Conservation (phyloP, 805 yeast species). For the Middelhovenomyces tepae region DNA sequence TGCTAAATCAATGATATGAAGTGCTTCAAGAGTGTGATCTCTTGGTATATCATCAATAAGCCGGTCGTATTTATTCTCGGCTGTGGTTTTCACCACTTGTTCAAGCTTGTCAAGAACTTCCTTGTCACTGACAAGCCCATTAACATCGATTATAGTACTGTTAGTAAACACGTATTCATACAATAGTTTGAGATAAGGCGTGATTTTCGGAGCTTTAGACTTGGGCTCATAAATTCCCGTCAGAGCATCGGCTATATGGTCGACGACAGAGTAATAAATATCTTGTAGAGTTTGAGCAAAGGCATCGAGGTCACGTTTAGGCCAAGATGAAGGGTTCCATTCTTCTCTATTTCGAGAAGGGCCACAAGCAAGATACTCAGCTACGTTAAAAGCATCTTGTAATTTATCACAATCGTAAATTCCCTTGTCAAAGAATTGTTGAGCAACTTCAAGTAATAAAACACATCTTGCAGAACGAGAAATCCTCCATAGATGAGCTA, state of each 20-base stretch:
- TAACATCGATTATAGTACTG: constrained; percentile 35
- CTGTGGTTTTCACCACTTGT: constrained; percentile 30
- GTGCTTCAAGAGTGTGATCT: constrained; percentile 42
- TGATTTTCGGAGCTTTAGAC: constrained; percentile 47
- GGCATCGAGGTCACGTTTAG: constrained; percentile 38
- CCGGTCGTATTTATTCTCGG: constrained; percentile 37
- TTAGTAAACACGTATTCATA: constrained; percentile 39
- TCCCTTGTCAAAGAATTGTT: constrained; percentile 25
- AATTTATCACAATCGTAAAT: constrained; percentile 24
- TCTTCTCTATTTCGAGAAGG: constrained; percentile 17
- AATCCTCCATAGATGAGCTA: constrained; percentile 52
- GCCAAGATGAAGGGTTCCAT: constrained; percentile 30
- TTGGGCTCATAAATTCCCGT: constrained; percentile 27
- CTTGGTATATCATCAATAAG: constrained; percentile 48
- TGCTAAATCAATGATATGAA: constrained; percentile 50
- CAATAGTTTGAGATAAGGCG: constrained; percentile 41
- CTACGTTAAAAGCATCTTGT: constrained; percentile 29
- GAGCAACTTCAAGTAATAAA: constrained; percentile 43
- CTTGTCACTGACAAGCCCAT: constrained; percentile 33
- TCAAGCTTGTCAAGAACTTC: constrained; percentile 34
- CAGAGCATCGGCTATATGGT: constrained; percentile 36
- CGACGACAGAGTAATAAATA: constrained; percentile 40
- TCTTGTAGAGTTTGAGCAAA: constrained; percentile 41
- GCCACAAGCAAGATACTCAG: constrained; percentile 19
- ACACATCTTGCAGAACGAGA: constrained; percentile 42